phyloP scores from a whole-genome alignment of 1,284 basidiomycete species.

The Cryptococcus sp. region DNA sequence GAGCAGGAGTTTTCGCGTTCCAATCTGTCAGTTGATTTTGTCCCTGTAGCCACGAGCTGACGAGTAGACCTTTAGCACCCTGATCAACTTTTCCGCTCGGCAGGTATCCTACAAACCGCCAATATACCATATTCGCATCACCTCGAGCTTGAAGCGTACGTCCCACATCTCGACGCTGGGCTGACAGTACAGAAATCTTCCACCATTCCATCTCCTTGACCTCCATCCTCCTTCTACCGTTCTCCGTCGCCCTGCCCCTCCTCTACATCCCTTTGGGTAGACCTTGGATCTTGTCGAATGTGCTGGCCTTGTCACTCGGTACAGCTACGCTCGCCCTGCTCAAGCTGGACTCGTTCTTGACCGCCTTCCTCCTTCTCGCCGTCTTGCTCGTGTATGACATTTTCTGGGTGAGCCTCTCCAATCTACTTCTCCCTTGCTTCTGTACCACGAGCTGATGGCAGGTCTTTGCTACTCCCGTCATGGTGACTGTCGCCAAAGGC shows the following conservation, averaged over 20 bases:
- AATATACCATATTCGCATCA: constrained; percentile 41
- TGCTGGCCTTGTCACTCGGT: constrained; percentile 77
- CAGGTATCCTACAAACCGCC: constrained; percentile 15
- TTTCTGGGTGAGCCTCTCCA: constrained; percentile 52
- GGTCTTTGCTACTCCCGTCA: constrained; percentile 50
- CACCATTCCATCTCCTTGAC: constrained; percentile 43
- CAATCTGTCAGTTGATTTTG: constrained; percentile 31
- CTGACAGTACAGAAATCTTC: constrained; percentile 36
- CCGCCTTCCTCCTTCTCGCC: constrained; percentile 73
- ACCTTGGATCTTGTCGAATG: constrained; percentile 69
- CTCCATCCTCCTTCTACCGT: constrained; percentile 60
- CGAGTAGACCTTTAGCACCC: constrained; percentile 31
- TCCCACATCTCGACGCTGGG: constrained; percentile 6
- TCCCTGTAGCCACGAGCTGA: not conserved
- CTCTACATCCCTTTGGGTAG: constrained; percentile 60
- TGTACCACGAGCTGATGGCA: constrained; percentile 3
- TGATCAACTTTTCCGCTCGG: constrained; percentile 23
- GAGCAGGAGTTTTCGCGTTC: constrained; percentile 40
- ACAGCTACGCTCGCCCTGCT: constrained; percentile 75
- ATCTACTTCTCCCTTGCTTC: not conserved
- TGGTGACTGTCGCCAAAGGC: constrained; percentile 87
- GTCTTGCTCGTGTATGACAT: constrained; percentile 85
- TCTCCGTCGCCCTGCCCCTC: constrained; percentile 62
- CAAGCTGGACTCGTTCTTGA: constrained; percentile 84
- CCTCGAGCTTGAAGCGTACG: constrained; percentile 39